phyloP scores from a whole-genome alignment of 345 rosid species.

The Citrus sinensis region DVS_A1.0 CM039164.1:25865001-25865500 shows the following conservation, averaged over 20 bases:
- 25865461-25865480: constrained; percentile 66
- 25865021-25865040: constrained; percentile 51
- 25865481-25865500: constrained; percentile 57
- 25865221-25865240: constrained; percentile 56
- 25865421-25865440: constrained; percentile 62
- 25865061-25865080: constrained; percentile 70
- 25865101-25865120: constrained; percentile 45
- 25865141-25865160: constrained; percentile 57
- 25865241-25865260: constrained; percentile 66
- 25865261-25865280: constrained; percentile 55
- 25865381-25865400: constrained; percentile 56
- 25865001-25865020: constrained; percentile 62
- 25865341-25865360: constrained; percentile 58
- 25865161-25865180: constrained; percentile 55
- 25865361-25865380: constrained; percentile 57
- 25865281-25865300: constrained; percentile 61
- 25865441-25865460: constrained; percentile 61
- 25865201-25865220: constrained; percentile 56
- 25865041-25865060: constrained; percentile 60
- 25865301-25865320: constrained; percentile 62
- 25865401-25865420: constrained; percentile 59
- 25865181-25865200: constrained; percentile 62
- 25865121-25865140: constrained; percentile 50
- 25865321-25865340: constrained; percentile 51
- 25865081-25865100: constrained; percentile 57